These are phyloP conservation scores for Trametopsis cervina DNA, from an alignment of 768 basidiomycete species.

Conservation along the genomic window DNA sequence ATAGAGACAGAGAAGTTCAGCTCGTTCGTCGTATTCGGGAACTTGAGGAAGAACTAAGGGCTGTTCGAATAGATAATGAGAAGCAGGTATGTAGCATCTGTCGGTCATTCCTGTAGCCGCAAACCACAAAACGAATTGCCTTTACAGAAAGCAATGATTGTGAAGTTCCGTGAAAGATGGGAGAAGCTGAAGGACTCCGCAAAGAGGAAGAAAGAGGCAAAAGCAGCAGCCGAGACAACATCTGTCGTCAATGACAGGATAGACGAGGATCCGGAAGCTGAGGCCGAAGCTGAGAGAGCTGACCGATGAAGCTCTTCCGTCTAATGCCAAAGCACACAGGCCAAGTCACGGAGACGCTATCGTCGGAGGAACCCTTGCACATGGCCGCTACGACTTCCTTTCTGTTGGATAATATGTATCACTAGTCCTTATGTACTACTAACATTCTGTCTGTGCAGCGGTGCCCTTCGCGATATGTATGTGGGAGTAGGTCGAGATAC, in stretches of 20 bases:
- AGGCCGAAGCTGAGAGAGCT: slow-evolving; percentile 44
- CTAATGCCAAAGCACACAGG: no score
- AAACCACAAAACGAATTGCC: not conserved
- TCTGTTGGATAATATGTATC: not conserved
- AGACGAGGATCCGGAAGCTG: slow-evolving; percentile 57
- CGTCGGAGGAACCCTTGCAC: no score
- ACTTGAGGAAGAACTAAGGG: slow-evolving; percentile 71
- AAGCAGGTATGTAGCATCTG: slow-evolving; percentile 53
- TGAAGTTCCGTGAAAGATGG: slow-evolving; percentile 81
- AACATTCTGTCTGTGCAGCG: no score
- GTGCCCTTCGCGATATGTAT: no score
- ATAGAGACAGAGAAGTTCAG: slow-evolving; percentile 47
- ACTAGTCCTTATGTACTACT: no score
- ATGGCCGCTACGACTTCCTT: no score
- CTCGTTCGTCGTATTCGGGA: slow-evolving; percentile 53
- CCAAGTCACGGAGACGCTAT: no score
- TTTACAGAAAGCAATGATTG: slow-evolving; percentile 71
- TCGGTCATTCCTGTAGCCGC: not conserved
- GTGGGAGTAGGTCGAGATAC: no score
- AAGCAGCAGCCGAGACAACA: slow-evolving; percentile 45
- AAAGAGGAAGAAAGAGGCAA: slow-evolving; percentile 77
- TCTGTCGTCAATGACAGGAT: slow-evolving; percentile 56
- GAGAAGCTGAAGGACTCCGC: slow-evolving; percentile 86
- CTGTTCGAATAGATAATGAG: slow-evolving; percentile 64
- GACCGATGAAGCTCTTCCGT: slow-evolving; percentile 2